Percentiles rank a stretch among this genome's conserved stretches.
Evolutionary conservation across 208 protist genomes (phyloP).

Genomic region (Borovskyia barvae): DNA sequence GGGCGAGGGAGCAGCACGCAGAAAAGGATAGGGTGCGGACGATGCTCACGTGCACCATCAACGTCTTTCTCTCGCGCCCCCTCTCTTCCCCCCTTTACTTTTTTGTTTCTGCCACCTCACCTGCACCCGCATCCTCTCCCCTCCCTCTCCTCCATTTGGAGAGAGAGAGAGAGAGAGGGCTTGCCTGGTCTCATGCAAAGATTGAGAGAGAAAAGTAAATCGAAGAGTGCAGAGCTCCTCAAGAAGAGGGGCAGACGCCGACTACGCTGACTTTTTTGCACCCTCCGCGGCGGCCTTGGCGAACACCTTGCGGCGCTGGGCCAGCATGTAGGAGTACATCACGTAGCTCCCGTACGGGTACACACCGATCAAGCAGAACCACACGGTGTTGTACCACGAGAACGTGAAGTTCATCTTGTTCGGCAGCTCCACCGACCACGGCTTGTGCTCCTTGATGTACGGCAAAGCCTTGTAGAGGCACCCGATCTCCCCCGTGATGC

Average conservation of each 20-base stretch:
- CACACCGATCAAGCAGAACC: constrained; percentile 62
- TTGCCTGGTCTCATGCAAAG: no score
- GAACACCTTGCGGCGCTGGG: constrained; percentile 77
- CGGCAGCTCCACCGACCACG: constrained; percentile 68
- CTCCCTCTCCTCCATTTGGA: no score
- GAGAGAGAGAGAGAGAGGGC: no score
- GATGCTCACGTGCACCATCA: no score
- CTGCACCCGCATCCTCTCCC: no score
- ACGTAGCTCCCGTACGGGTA: constrained; percentile 84
- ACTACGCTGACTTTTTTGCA: constrained; percentile 24
- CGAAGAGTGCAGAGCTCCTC: background rate
- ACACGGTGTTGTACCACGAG: constrained; percentile 73
- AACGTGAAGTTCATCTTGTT: constrained; percentile 82
- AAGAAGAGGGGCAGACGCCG: background rate
- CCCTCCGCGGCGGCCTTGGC: constrained; percentile 9
- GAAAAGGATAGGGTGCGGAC: constrained; percentile 1
- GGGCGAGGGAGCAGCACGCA: background rate
- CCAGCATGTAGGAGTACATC: constrained; percentile 91
- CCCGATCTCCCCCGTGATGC: constrained; percentile 87
- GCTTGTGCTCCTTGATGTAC: constrained; percentile 61
- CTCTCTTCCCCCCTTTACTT: no score
- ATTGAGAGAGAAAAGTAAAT: background rate
- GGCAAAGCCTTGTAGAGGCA: constrained; percentile 74
- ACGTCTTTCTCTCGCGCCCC: no score
- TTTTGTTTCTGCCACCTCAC: no score